Base-by-base conservation (phyloP, 306 rosid species). In the Ochetophila trinervis region DNA sequence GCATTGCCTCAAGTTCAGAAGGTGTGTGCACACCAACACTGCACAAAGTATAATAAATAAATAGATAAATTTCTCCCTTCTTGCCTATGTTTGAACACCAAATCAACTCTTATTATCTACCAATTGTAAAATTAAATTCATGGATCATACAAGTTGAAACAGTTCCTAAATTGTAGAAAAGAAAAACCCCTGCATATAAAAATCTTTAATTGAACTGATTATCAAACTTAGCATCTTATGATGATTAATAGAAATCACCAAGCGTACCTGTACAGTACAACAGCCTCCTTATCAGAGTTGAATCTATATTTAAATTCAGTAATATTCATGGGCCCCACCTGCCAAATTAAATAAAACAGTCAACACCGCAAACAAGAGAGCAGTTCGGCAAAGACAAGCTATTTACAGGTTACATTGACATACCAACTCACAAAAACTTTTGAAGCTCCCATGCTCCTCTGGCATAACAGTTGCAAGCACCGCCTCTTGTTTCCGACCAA, bases 401-500 rank as follows among this genome's bases (percentile, higher is more conserved):
- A 4, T 36, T 21, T 22, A n/a, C 36, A 71, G 75, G 45, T 60
- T 42, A 12, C 22, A 62, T 53, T 47, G 51, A 75, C 83, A 55
- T 79, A 94, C 99, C 91, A 94, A 72, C 74, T 90, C 66, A 77
- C 96, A 88, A 72, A 76, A 94, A 17, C 32, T 78, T 77, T 90
- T 90, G 78, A 94, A 94, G 79, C 95, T 94, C 53, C 96, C 99
- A 56, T 84, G 91, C 83, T 74, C 80, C 87, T 94, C 97, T 0
- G 90, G 94, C 81, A 90, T 1, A 48, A 76, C 67, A 57, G 97
- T 90, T 59, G 87, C 87, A 24, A 94, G 85, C 63, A 90, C 78
- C n/a, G 96, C 96, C 87, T 88, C 99, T 77, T 86, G 91, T 78
- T 86, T 83, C 48, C 95, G 83, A 76, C 99, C 99, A 78, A 94